phyloP scores from a whole-genome alignment of 441 rosid species.

The Gossypium laxum region DNA sequence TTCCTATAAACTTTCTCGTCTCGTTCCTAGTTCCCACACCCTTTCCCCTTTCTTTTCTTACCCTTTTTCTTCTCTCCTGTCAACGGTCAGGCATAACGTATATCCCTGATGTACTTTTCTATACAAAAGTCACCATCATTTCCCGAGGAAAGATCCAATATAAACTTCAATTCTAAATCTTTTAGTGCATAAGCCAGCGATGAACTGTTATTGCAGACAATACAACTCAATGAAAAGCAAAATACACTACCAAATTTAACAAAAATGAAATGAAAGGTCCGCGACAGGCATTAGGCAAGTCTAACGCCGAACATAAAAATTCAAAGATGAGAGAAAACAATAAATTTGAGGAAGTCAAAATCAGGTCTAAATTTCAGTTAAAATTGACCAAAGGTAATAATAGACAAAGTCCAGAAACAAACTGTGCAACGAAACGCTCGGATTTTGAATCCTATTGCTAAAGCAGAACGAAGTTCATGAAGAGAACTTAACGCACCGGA shows the following conservation, averaged over 20 bases:
- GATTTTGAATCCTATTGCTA: background rate
- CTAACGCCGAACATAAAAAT: background rate
- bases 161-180: background rate
- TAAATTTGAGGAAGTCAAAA: background rate
- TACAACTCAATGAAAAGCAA: background rate
- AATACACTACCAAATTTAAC: background rate
- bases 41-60: background rate
- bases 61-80: background rate
- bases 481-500: conserved; percentile 30
- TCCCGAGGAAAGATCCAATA: background rate
- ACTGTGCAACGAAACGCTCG: background rate
- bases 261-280: background rate
- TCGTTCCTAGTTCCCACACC: background rate
- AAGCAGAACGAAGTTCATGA: background rate
- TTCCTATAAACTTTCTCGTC: background rate
- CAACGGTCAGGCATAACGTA: background rate
- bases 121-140: background rate
- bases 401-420: background rate
- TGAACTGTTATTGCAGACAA: background rate
- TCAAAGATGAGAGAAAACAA: background rate
- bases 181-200: background rate
- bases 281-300: background rate
- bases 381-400: conserved; percentile 6
- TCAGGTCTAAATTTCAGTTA: conserved; percentile 13
- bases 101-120: background rate